Conservation (phyloP, 2,329 filamentous ascomycete species). For the Atkinsonella texensis region DNA sequence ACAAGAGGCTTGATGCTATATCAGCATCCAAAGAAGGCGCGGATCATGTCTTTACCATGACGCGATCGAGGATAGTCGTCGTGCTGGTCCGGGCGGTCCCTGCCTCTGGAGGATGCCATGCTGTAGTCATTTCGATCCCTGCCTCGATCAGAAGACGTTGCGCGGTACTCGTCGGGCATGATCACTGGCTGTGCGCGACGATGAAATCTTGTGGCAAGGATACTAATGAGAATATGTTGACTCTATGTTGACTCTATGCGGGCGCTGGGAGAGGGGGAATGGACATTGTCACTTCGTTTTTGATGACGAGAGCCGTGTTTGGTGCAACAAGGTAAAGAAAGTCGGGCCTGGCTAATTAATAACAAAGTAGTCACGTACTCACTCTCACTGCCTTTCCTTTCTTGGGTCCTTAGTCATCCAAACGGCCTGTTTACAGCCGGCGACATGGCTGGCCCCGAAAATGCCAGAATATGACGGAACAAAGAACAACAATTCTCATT, state of each 20-base stretch:
- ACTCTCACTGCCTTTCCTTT: too few species aligned
- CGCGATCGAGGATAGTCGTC: slow-evolving; percentile 33
- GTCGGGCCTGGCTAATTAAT: too few species aligned
- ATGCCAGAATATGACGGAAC: too few species aligned
- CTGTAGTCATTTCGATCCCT: slow-evolving; percentile 7
- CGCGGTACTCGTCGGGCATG: slow-evolving; percentile 33
- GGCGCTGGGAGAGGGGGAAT: too few species aligned
- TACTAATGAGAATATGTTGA: not conserved
- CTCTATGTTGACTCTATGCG: not conserved
- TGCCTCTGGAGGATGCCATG: slow-evolving; percentile 8
- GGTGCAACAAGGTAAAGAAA: too few species aligned
- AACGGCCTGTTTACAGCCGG: too few species aligned
- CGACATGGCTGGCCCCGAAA: too few species aligned
- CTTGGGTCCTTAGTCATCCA: too few species aligned
- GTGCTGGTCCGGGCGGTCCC: slow-evolving; percentile 15
- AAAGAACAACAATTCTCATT: too few species aligned
- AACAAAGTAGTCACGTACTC: too few species aligned
- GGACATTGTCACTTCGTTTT: too few species aligned
- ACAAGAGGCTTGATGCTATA: slow-evolving; percentile 5
- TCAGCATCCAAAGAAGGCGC: slow-evolving; percentile 17
- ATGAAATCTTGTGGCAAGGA: not conserved
- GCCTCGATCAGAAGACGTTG: slow-evolving; percentile 19
- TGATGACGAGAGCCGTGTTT: too few species aligned
- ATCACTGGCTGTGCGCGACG: slow-evolving; percentile 9
- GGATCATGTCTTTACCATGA: slow-evolving; percentile 36